Base-by-base conservation (phyloP, 805 yeast species). In the Zygotorulaspora sp. region DNA sequence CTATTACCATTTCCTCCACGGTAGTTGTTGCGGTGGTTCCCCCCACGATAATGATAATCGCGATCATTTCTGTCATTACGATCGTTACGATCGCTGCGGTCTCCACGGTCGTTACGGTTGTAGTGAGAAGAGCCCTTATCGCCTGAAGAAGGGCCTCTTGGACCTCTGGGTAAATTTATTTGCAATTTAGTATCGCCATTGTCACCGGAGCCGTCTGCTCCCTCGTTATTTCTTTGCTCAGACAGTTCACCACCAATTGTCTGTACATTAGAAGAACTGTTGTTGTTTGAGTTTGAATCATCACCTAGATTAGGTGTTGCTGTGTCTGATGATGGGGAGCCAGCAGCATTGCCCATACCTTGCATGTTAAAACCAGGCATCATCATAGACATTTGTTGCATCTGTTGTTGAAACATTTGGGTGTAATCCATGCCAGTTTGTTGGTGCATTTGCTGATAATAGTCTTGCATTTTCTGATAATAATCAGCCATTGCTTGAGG, bases 401-500 rank as follows among this genome's bases (percentile, higher is more conserved):
- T 58, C 44, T 54, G 64, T 45, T 48, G 65, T 39, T 52, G 60
- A 36, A 53, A 57, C 55, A 57, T 50, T 44, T 61, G 63, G 25
- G 53, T 44, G 32, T 58, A 58, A 41, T 59, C 63, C 34, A 57
- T 54, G 29, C 65, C 65, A 11, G 63, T 57, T 37, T 58, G 61
- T 40, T 57, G 62, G 30, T 58, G 63, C 49, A 52, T 48, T 35
- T 61, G 66, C 37, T 57, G 54, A 40, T 53, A 55, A 46, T 74
- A 75, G 48, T 71, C 75, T 54, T 74, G 78, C 75, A 76, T 71
- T 55, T 74, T 70, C 55, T 74, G 76, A 70, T 78, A 75, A 53
- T 79, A 79, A 43, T 77, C 82, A 36, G 71, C 76, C 73, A 77
- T 72, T 66, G 75, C 74, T 48, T 77, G 82, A 8, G 80, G 68